Evolutionary conservation across 1,284 basidiomycete genomes (phyloP).

Genomic region (Ceratobasidium sp.): DNA sequence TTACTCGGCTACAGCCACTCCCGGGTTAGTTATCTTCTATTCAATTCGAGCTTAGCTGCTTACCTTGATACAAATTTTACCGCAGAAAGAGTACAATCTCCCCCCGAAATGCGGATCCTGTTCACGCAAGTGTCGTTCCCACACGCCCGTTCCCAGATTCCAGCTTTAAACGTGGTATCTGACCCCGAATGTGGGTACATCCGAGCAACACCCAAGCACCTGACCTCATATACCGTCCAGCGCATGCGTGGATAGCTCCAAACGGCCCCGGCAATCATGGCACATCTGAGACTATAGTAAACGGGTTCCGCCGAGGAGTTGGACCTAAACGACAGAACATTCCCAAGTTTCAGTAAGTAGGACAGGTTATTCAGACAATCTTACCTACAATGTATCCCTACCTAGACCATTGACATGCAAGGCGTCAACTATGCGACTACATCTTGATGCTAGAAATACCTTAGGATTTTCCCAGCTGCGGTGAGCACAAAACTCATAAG

Average conservation of each 20-base stretch:
- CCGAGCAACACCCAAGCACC: conserved; percentile 14
- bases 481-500: background rate
- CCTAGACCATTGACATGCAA: conserved; percentile 66
- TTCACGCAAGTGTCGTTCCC: conserved; percentile 72
- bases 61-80: background rate
- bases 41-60: background rate
- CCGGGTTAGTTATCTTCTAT: background rate
- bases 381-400: background rate
- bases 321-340: conserved; percentile 74
- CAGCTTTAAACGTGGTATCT: conserved; percentile 49
- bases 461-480: background rate
- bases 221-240: conserved; percentile 56
- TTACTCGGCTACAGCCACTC: conserved; percentile 60
- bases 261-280: conserved; percentile 60
- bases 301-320: conserved; percentile 70
- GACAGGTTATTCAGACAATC: background rate
- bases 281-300: conserved; percentile 26
- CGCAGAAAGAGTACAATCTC: conserved; percentile 1
- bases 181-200: conserved; percentile 65
- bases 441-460: conserved; percentile 48
- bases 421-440: conserved; percentile 63
- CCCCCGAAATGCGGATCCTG: conserved; percentile 60
- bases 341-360: conserved; percentile 69
- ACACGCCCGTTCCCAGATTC: conserved; percentile 65
- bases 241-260: conserved; percentile 74